phyloP scores from a whole-genome alignment of 805 yeast species.

The Hermanozyma aechmeae region DNA sequence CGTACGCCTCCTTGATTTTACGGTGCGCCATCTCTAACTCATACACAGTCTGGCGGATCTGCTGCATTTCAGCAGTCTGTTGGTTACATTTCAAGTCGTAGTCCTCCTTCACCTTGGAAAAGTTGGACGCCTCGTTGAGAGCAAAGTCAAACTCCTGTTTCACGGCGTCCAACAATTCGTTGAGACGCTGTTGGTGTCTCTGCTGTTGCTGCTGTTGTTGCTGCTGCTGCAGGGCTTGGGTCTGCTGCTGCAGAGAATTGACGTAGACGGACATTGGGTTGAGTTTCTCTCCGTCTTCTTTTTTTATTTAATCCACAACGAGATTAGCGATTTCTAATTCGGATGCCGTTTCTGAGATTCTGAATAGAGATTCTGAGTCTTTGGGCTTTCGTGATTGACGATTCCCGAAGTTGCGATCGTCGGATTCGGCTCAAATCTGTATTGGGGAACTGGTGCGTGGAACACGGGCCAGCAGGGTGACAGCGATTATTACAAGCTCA shows the following conservation, averaged over 20 bases:
- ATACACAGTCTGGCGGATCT: constrained; percentile 85
- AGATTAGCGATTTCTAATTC: no score
- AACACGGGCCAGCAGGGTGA: no score
- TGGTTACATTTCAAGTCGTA: constrained; percentile 83
- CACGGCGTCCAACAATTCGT: constrained; percentile 84
- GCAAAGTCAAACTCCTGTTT: constrained; percentile 85
- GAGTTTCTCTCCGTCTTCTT: no score
- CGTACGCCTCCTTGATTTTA: constrained; percentile 91
- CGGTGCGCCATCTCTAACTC: constrained; percentile 92
- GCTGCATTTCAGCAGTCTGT: constrained; percentile 89
- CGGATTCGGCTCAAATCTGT: no score
- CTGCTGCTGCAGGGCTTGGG: constrained; percentile 12
- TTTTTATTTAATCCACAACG: no score
- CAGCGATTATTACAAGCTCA: no score
- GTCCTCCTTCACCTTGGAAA: constrained; percentile 86
- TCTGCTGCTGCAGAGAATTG: constrained; percentile 12
- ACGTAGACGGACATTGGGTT: constrained; percentile 14
- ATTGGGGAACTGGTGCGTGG: no score
- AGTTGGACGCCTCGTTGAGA: constrained; percentile 74
- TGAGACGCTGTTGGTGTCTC: constrained; percentile 40
- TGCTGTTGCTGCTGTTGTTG: constrained; percentile 28
- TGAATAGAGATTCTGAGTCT: no score
- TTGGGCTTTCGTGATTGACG: no score
- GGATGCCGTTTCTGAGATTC: no score
- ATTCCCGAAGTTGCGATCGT: no score